Base-by-base conservation (phyloP, 2,329 filamentous ascomycete species). In the Paraphoma chrysanthemicola region DNA sequence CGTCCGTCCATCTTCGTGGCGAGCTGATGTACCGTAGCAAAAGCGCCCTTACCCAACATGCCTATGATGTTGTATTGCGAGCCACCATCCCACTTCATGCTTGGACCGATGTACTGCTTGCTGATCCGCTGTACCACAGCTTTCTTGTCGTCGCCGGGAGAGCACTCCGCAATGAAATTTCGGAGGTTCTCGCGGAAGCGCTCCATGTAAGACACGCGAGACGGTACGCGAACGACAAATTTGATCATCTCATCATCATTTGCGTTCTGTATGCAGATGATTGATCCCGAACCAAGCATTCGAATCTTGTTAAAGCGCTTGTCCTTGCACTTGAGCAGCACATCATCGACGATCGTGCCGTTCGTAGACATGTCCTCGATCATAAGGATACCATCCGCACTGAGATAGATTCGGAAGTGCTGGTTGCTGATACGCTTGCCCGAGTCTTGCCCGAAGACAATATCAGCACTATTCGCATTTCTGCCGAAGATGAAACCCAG, bases 361-460 rank as follows among this genome's bases (percentile, higher is more conserved):
- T 98, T 99, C n/a, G 93, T 97, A 0, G 95, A 98, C 72, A 88
- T 86, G 72, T 99, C 95, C 75, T 97, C 89, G 11, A 98, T 81
- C 92, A 99, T 97, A 62, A 97, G 84, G 54, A 91, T 88, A 29
- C 90, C 92, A 61, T 91, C 87, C n/a, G 88, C 82, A 68, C 96
- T 99, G 67, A 97, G 83, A 71, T 90, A 97, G 59, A 99, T 96
- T 51, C 92, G 89, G 74, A 98, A 99, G 74, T 99, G 95, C n/a
- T 90, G 84, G 72, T 98, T 97, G 81, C 94, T 98, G 57, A 99
- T 85, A 43, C 91, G 86, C 73, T 86, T 90, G 50, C 86, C 81
- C 0, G 85, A 85, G 63, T 94, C 90, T 44, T 71, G 83, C 36
- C 80, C 76, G 46, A 92, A 86, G 55, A 88, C 78, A 49, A 91